Percentiles rank a stretch among this genome's conserved stretches.
These are phyloP conservation scores for Phytopythium kandeliae DNA, from an alignment of 352 stramenopile genomes.

Conservation along the genomic window DNA sequence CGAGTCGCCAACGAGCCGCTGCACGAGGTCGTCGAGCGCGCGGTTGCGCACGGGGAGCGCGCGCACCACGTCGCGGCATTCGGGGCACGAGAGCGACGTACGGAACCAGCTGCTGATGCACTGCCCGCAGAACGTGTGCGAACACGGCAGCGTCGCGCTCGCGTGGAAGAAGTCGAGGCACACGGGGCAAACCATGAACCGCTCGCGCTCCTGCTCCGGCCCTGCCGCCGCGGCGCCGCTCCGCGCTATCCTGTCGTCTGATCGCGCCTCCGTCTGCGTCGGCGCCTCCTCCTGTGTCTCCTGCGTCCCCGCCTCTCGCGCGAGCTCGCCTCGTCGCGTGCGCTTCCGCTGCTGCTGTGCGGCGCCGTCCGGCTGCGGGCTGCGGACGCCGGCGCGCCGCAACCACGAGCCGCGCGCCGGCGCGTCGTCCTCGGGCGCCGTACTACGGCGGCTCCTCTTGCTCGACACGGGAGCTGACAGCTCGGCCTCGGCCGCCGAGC, in stretches of 20 bases:
- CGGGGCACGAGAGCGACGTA: constrained; percentile 64
- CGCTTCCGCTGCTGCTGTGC: constrained; percentile 31
- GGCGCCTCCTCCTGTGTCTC: background rate
- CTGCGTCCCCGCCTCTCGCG: constrained; percentile 11
- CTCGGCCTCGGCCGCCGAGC: constrained; percentile 5
- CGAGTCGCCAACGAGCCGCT: constrained; percentile 56
- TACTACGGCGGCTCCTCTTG: constrained; percentile 4
- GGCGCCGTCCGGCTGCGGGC: constrained; percentile 4
- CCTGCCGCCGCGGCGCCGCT: constrained; percentile 5
- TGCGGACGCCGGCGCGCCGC: constrained; percentile 21
- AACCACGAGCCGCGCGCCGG: constrained; percentile 16
- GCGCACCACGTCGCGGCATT: constrained; percentile 63
- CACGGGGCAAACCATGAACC: constrained; percentile 73
- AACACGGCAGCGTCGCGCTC: constrained; percentile 74
- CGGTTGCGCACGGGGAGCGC: constrained; percentile 73
- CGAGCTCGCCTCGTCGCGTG: constrained; percentile 16
- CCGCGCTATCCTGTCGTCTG: constrained; percentile 16
- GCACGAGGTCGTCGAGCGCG: constrained; percentile 73
- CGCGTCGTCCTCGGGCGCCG: constrained; percentile 7
- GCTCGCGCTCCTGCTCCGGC: constrained; percentile 39
- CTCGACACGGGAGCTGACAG: constrained; percentile 9
- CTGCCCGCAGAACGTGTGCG: constrained; percentile 77
- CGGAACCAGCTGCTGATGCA: constrained; percentile 82
- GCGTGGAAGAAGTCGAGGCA: constrained; percentile 80
- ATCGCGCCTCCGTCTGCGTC: background rate